Evolutionary conservation across 108 stramenopile species (phyloP).

Genomic region (Skeletonema grethae): DNA sequence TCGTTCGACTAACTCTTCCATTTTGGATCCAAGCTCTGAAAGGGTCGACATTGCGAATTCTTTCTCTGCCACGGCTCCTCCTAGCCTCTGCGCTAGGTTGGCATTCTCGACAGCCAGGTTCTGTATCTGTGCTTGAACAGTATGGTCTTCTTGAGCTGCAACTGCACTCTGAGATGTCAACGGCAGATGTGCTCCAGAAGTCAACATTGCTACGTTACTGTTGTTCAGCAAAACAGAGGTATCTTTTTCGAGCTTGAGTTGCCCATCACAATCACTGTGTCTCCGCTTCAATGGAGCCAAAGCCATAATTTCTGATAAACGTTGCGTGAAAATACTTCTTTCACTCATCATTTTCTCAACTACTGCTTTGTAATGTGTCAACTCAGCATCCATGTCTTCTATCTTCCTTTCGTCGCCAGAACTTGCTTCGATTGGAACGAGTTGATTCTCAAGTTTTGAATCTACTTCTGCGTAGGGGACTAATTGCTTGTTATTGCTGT

Average conservation of each 20-base stretch:
- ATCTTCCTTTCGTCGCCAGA: not conserved
- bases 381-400: slow-evolving; percentile 8
- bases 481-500: not conserved
- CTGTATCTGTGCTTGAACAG: not conserved
- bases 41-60: slow-evolving; percentile 38
- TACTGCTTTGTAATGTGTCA: slow-evolving; percentile 19
- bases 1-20: slow-evolving; percentile 36
- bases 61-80: slow-evolving; percentile 36
- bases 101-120: slow-evolving; percentile 29
- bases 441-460: not conserved
- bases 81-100: slow-evolving; percentile 25
- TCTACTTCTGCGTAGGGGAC: not conserved
- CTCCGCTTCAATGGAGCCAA: not conserved
- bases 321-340: slow-evolving; percentile 6
- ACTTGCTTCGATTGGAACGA: slow-evolving; percentile 5
- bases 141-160: not conserved
- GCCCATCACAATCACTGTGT: slow-evolving; percentile 17
- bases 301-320: slow-evolving; percentile 15
- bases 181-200: not conserved
- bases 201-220: not conserved
- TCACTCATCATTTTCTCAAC: slow-evolving; percentile 17
- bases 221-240: not conserved
- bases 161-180: not conserved
- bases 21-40: slow-evolving; percentile 26
- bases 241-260: slow-evolving; percentile 9